phyloP scores from a whole-genome alignment of 352 stramenopile species.

The Phytophthora crassamura region DNA sequence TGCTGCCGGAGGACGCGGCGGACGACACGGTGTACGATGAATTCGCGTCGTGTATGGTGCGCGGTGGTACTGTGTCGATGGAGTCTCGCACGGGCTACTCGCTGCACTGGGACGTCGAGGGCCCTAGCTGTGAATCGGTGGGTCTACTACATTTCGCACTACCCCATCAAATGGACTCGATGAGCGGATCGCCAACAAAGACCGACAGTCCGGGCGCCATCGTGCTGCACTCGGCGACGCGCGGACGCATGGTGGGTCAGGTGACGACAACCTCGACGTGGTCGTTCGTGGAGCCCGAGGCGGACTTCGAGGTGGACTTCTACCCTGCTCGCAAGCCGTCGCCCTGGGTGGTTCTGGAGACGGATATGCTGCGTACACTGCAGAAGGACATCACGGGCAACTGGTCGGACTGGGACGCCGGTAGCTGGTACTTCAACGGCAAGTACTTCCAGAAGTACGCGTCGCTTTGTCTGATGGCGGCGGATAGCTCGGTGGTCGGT shows the following conservation, averaged over 20 bases:
- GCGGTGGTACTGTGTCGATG: slow-evolving; percentile 55
- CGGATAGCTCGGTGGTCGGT: slow-evolving; percentile 44
- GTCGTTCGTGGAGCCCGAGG: slow-evolving; percentile 46
- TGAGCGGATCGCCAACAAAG: slow-evolving; percentile 17
- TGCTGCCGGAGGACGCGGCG: slow-evolving; percentile 47
- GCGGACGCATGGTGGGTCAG: slow-evolving; percentile 50
- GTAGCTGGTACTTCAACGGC: slow-evolving; percentile 73
- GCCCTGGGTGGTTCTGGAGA: slow-evolving; percentile 27
- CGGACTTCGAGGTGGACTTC: slow-evolving; percentile 51
- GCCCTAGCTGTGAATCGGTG: slow-evolving; percentile 36
- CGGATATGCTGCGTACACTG: slow-evolving; percentile 44
- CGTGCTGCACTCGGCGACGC: slow-evolving; percentile 50
- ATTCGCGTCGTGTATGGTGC: slow-evolving; percentile 64
- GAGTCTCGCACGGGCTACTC: slow-evolving; percentile 67
- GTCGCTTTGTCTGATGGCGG: slow-evolving; percentile 65
- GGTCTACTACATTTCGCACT: slow-evolving; percentile 68
- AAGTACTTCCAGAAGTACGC: slow-evolving; percentile 77
- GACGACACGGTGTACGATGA: slow-evolving; percentile 59
- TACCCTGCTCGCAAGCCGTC: slow-evolving; percentile 45
- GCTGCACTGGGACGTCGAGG: slow-evolving; percentile 65
- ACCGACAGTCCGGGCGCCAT: slow-evolving; percentile 30
- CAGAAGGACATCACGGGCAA: slow-evolving; percentile 50
- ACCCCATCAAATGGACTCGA: slow-evolving; percentile 53
- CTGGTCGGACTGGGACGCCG: slow-evolving; percentile 43
- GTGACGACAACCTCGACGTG: slow-evolving; percentile 40